Evolutionary conservation across 306 rosid species (phyloP).

Genomic region (Inga laurina): DNA sequence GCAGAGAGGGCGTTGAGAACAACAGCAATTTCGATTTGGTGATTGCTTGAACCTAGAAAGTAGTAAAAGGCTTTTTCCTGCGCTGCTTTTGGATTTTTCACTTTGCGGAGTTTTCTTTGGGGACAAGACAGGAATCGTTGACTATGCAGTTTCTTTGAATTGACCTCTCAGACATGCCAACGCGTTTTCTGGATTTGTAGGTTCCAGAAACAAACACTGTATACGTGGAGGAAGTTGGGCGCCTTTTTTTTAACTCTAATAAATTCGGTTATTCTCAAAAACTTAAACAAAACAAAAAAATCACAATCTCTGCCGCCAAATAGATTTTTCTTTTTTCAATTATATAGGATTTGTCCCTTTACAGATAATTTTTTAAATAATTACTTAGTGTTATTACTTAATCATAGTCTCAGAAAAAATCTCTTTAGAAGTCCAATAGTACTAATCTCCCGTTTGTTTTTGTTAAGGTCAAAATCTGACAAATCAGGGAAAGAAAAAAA

Average conservation of each 20-base stretch:
- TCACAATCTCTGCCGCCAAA: background rate
- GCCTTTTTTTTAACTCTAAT: background rate
- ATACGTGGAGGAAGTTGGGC: background rate
- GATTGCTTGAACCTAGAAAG: slow-evolving; percentile 5
- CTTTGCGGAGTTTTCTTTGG: slow-evolving; percentile 40
- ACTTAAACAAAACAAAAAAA: background rate
- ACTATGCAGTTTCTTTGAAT: background rate
- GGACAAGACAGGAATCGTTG: slow-evolving; percentile 50
- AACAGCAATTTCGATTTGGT: background rate
- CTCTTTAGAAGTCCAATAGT: background rate
- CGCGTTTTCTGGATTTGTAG: background rate
- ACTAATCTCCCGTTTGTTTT: background rate
- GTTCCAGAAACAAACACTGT: background rate
- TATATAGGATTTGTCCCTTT: background rate
- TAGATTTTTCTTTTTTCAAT: background rate
- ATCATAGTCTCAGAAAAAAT: no score
- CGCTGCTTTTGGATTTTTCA: background rate
- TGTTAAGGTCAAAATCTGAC: background rate
- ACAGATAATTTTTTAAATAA: background rate
- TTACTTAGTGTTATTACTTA: background rate
- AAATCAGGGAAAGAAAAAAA: background rate
- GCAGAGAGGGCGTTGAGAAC: background rate
- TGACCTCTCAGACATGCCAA: slow-evolving; percentile 5
- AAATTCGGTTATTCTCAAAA: background rate
- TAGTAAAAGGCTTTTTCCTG: background rate